Evolutionary conservation across 129 eudicot genomes (phyloP).

Genomic region (Logfia minima): DNA sequence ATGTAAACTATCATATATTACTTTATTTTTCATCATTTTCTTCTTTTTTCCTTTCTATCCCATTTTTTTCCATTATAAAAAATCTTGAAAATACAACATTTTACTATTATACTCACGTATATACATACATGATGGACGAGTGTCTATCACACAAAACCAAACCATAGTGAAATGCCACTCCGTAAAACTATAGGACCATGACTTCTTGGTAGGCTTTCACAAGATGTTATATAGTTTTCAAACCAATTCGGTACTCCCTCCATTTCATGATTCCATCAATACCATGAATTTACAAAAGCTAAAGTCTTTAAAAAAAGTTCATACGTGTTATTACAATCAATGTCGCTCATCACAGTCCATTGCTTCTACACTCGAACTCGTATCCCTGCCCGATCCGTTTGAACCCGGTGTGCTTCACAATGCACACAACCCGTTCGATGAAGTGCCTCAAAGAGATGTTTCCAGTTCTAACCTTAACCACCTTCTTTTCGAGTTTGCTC

Average conservation of each 20-base stretch:
- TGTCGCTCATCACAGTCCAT: conserved; percentile 27
- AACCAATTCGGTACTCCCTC: conserved; percentile 10
- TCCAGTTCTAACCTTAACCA: conserved; percentile 47
- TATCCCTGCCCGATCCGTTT: not conserved
- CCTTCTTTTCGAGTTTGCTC: conserved; percentile 70
- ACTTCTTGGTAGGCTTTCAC: no score
- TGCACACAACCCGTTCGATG: conserved; percentile 62
- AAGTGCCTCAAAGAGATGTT: conserved; percentile 40
- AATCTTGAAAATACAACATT: no score
- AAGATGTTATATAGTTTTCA: not conserved
- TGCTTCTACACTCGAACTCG: conserved; percentile 25
- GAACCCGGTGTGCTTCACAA: not conserved
- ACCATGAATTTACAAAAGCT: conserved; percentile 28
- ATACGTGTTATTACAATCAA: conserved; percentile 18
- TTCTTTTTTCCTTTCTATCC: no score
- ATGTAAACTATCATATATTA: no score
- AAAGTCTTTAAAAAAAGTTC: conserved; percentile 28
- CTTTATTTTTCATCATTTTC: no score
- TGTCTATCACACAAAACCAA: no score
- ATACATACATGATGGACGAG: no score
- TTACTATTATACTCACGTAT: no score
- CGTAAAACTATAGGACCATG: no score
- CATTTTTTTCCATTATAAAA: no score
- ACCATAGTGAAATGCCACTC: no score
- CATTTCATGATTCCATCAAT: not conserved